Evolutionary conservation across 108 stramenopile species (phyloP).

Genomic region (Pseudonitzschia multistriata): DNA sequence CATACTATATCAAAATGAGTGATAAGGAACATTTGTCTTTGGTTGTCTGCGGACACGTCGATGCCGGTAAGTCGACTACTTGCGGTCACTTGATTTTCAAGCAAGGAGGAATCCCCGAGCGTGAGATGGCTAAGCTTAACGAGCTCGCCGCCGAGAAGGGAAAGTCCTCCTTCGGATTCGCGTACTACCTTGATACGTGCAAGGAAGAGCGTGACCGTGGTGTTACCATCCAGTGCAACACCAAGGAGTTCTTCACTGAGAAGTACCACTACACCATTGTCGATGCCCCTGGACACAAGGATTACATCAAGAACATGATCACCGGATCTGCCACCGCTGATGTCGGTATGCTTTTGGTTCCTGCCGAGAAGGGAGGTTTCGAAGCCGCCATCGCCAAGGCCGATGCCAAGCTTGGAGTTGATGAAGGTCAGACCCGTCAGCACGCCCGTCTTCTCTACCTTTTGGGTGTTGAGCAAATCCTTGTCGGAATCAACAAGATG

Average conservation of each 20-base stretch:
- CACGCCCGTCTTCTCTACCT: conserved; percentile 79
- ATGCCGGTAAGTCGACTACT: conserved; percentile 80
- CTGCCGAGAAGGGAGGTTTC: conserved; percentile 85
- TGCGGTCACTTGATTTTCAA: conserved; percentile 83
- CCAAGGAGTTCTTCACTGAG: conserved; percentile 83
- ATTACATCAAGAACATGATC: conserved; percentile 88
- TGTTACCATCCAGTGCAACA: conserved; percentile 79
- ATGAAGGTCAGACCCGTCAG: conserved; percentile 78
- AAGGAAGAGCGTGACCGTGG: conserved; percentile 83
- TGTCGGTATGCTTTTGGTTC: conserved; percentile 75
- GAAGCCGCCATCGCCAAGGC: conserved; percentile 87
- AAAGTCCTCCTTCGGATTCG: conserved; percentile 78
- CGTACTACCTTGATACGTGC: conserved; percentile 80
- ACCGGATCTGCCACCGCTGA: conserved; percentile 79
- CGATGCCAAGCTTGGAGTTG: conserved; percentile 71
- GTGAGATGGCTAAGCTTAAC: conserved; percentile 79
- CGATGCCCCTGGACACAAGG: conserved; percentile 81
- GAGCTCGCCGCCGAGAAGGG: conserved; percentile 71
- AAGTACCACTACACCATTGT: conserved; percentile 83
- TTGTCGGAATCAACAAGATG: conserved; percentile 83
- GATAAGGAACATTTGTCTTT: conserved; percentile 76
- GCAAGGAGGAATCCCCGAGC: conserved; percentile 70
- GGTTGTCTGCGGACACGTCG: conserved; percentile 87
- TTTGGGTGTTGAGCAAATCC: conserved; percentile 71
- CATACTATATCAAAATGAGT: conserved; percentile 3